phyloP scores from a whole-genome alignment of 306 rosid genomes.

The Carpinus viminea region DNA sequence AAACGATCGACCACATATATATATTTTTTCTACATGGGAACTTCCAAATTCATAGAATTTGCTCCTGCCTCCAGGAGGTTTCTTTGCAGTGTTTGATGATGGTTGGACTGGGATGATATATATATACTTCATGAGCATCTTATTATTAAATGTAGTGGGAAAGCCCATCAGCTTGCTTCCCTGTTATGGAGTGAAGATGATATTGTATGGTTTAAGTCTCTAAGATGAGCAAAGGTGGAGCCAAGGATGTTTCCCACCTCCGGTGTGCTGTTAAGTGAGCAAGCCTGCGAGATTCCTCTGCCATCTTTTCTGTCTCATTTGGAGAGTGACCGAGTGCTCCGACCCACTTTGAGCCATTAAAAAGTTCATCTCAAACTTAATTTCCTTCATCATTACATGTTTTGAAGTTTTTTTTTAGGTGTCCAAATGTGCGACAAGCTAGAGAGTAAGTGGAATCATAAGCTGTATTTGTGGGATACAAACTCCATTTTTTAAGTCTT shows the following conservation, averaged over 20 bases:
- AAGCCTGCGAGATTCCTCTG: slow-evolving; percentile 32
- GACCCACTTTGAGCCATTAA: slow-evolving; percentile 43
- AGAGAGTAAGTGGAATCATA: slow-evolving; percentile 21
- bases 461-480: slow-evolving; percentile 17
- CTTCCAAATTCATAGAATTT: not conserved
- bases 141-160: slow-evolving; percentile 17
- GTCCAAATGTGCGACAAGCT: slow-evolving; percentile 35
- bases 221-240: slow-evolving; percentile 52
- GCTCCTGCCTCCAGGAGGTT: not conserved
- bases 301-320: slow-evolving; percentile 47
- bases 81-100: slow-evolving; percentile 22
- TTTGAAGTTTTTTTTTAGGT: slow-evolving; percentile 25
- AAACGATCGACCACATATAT: not conserved
- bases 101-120: slow-evolving; percentile 26
- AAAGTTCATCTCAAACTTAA: slow-evolving; percentile 33
- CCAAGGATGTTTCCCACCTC: slow-evolving; percentile 69
- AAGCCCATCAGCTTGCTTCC: slow-evolving; percentile 33
- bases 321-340: slow-evolving; percentile 49
- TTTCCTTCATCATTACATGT: slow-evolving; percentile 32
- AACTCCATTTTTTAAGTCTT: not conserved
- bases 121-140: slow-evolving; percentile 6
- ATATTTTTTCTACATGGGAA: not conserved
- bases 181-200: slow-evolving; percentile 36
- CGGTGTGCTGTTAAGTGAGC: slow-evolving; percentile 37
- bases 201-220: slow-evolving; percentile 41